These are phyloP conservation scores for Alternaria gansuensis DNA, from an alignment of 2,329 filamentous ascomycete genomes.

Conservation along the genomic window DNA sequence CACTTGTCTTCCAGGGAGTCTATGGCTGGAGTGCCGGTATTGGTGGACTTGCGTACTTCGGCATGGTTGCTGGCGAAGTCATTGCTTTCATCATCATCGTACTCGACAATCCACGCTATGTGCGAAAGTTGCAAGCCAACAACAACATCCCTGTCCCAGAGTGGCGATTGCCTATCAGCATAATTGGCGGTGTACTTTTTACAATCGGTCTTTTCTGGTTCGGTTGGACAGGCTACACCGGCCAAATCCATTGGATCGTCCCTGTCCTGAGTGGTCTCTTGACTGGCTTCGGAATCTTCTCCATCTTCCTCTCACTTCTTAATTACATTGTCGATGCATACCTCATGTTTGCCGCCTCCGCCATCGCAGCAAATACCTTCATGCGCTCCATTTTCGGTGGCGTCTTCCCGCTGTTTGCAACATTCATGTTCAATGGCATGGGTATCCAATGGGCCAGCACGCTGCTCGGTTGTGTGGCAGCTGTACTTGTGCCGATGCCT, in stretches of 20 bases:
- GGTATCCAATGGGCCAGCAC: constrained; percentile 60
- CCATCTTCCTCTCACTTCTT: constrained; percentile 66
- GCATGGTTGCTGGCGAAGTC: constrained; percentile 78
- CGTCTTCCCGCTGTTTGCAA: constrained; percentile 64
- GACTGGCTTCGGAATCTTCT: constrained; percentile 66
- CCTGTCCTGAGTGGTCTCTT: constrained; percentile 59
- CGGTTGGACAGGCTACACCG: constrained; percentile 56
- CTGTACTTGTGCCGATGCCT: constrained; percentile 56
- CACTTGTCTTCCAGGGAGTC: constrained; percentile 76
- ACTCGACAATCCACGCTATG: constrained; percentile 71
- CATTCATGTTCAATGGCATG: constrained; percentile 64
- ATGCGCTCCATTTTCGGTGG: constrained; percentile 61
- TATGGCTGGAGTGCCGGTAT: constrained; percentile 75
- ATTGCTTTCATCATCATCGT: constrained; percentile 72
- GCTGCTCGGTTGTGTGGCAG: constrained; percentile 56
- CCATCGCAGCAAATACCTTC: constrained; percentile 66
- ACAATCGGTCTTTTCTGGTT: constrained; percentile 51
- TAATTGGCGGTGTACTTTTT: constrained; percentile 61
- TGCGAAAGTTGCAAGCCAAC: constrained; percentile 56
- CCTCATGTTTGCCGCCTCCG: constrained; percentile 64
- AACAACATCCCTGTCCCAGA: constrained; percentile 64
- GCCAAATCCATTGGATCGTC: constrained; percentile 54
- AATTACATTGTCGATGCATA: constrained; percentile 70
- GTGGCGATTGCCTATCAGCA: constrained; percentile 65
- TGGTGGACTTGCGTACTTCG: constrained; percentile 82